A percentile compares a stretch with the other conserved stretches of the same genome.
Evolutionary conservation across 352 stramenopile species (phyloP).

Genomic region (Plasmopara muralis): DNA sequence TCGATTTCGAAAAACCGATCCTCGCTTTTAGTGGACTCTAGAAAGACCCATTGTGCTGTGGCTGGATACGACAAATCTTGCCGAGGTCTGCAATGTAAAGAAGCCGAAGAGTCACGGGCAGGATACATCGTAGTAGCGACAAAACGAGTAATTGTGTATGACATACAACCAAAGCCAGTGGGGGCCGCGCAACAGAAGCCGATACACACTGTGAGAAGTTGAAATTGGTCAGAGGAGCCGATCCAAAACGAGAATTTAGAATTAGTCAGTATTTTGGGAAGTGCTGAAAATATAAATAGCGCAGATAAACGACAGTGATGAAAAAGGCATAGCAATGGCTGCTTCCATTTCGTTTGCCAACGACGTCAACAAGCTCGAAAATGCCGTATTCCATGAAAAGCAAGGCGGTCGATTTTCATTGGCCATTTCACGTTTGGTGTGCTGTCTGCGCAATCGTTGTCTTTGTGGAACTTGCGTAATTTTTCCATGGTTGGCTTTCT

Average conservation of each 20-base stretch:
- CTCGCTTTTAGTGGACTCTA: constrained; percentile 9
- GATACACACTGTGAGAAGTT: too few relatives aligned
- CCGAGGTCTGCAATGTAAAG: constrained; percentile 13
- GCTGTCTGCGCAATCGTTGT: constrained; percentile 59
- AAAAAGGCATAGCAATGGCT: constrained; percentile 17
- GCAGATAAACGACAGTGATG: not conserved
- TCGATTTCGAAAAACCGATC: constrained; percentile 4
- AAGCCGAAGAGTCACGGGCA: constrained; percentile 7
- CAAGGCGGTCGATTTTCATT: constrained; percentile 19
- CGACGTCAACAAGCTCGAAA: constrained; percentile 26
- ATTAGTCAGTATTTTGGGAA: not conserved
- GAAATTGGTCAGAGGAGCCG: too few relatives aligned
- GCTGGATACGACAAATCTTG: constrained; percentile 15
- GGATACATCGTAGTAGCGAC: constrained; percentile 1
- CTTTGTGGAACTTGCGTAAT: constrained; percentile 46
- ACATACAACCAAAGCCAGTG: too few relatives aligned
- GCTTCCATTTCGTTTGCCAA: constrained; percentile 9
- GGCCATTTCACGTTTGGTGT: constrained; percentile 45
- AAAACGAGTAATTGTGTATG: constrained; percentile 6
- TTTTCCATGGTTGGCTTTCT: constrained; percentile 43
- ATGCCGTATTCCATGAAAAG: constrained; percentile 59
- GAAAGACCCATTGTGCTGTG: constrained; percentile 21
- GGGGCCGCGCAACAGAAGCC: too few relatives aligned
- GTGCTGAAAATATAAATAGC: not conserved
- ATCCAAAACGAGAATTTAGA: too few relatives aligned